Evolutionary conservation across 257 asterid species (phyloP).

Genomic region (Capsicum pubescens): DNA sequence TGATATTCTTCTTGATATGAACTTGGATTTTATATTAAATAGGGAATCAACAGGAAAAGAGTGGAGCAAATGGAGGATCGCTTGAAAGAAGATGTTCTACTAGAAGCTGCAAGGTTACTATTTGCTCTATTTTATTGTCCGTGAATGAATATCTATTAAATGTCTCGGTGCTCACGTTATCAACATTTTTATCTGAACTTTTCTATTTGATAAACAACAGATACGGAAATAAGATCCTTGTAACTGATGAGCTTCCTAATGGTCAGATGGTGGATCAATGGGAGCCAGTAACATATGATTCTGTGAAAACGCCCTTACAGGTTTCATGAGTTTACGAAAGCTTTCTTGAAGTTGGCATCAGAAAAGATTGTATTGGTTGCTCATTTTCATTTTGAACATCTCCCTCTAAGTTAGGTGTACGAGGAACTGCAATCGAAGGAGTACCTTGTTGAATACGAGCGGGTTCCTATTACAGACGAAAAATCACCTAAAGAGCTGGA

Average conservation of each 20-base stretch:
- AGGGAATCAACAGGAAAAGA: slow-evolving; percentile 98
- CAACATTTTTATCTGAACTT: slow-evolving; percentile 31
- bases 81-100: slow-evolving; percentile 83
- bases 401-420: slow-evolving; percentile 71
- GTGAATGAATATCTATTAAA: background rate
- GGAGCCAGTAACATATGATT: slow-evolving; percentile 87
- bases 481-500: slow-evolving; percentile 98
- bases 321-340: slow-evolving; percentile 39
- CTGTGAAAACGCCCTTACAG: slow-evolving; percentile 94
- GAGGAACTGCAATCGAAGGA: slow-evolving; percentile 73
- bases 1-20: slow-evolving; percentile 42
- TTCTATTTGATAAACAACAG: slow-evolving; percentile 55
- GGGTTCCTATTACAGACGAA: slow-evolving; percentile 96
- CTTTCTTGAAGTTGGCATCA: slow-evolving; percentile 9
- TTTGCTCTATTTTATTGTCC: slow-evolving; percentile 17
- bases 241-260: slow-evolving; percentile 97
- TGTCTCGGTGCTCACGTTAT: slow-evolving; percentile 5
- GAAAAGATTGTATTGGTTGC: slow-evolving; percentile 15
- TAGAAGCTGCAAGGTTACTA: slow-evolving; percentile 83
- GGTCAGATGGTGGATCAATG: slow-evolving; percentile 99
- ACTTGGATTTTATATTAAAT: slow-evolving; percentile 59
- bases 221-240: slow-evolving; percentile 96
- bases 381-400: slow-evolving; percentile 33
- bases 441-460: slow-evolving; percentile 91
- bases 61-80: slow-evolving; percentile 99